Evolutionary conservation across 495 filamentous ascomycete species (phyloP), one percentile per base, ranked within the genome.

Genomic region (Usnea hakonensis): DNA sequence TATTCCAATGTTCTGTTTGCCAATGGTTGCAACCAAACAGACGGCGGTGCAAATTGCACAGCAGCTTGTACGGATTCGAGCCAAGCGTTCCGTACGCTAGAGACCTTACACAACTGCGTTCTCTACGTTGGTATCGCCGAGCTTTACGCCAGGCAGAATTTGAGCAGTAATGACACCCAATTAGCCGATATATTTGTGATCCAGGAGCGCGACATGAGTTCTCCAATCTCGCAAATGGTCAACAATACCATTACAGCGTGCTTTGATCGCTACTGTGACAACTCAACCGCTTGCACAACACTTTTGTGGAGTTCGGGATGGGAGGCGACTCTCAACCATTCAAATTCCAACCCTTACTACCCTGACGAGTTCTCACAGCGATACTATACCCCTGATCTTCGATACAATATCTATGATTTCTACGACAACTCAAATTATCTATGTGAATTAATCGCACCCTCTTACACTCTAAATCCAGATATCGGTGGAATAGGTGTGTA

Each of bases 401-500:
- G n/a, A n/a, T n/a, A n/a, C 41, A 21, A 43, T 43, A 4, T 9
- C n/a, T 43, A 43, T 21, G 19, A 43, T 3, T 43, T 43, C 2
- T 57, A 59, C 40, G 8, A 9, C 0, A 17, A 14, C 33, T 23
- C 43, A 7, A 35, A 41, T 13, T 6, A 1, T 4, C 19, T 43
- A 19, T 54, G 50, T 32, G 26, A 3, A 32, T 54, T 4, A 16
- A 32, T 54, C 23, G 50, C 28, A 14, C 23, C 4, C 17, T 4
- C 14, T 5, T 53, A 21, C 23, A 19, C 14, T 2, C 26, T 65
- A 1, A 62, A 53, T n/a, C 19, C 58, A 35, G 64, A 62, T n/a
- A 48, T 65, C 36, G 64, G 64, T 55, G 64, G 58, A 13, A 62
- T 65, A 35, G 64, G 58, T 2, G 64, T 68, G 5, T 66, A 68